A percentile compares a stretch with the other conserved stretches of the same genome.
phyloP scores from a whole-genome alignment of 2,329 filamentous ascomycete genomes.

The Drechslerella dactyloides region DNA sequence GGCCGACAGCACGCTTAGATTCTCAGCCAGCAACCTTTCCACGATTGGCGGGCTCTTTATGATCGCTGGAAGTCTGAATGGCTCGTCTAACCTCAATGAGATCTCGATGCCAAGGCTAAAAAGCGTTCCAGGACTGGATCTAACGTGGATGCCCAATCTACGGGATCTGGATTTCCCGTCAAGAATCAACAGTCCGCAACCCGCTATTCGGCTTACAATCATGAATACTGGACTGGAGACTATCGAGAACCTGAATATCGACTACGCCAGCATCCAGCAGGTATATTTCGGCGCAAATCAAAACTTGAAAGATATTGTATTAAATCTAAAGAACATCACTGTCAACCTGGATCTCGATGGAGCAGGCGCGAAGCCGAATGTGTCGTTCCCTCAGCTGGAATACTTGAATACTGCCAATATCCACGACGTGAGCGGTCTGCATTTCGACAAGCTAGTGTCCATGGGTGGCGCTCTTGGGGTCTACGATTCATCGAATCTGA shows the following conservation, averaged over 20 bases:
- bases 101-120: constrained; percentile 39
- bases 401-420: constrained; percentile 48
- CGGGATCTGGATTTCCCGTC: constrained; percentile 33
- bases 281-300: constrained; percentile 44
- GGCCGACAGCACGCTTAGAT: constrained; percentile 33
- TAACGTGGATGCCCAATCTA: constrained; percentile 34
- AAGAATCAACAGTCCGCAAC: constrained; percentile 35
- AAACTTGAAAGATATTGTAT: constrained; percentile 30
- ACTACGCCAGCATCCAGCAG: constrained; percentile 37
- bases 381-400: constrained; percentile 28
- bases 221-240: constrained; percentile 37
- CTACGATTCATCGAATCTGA: constrained; percentile 31
- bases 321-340: constrained; percentile 27
- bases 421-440: constrained; percentile 27
- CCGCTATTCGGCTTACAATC: constrained; percentile 39
- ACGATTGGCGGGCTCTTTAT: constrained; percentile 43
- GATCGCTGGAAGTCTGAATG: constrained; percentile 27
- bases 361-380: constrained; percentile 19
- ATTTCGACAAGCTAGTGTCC: constrained; percentile 18
- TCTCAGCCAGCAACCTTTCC: constrained; percentile 40
- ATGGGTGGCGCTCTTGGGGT: constrained; percentile 46
- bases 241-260: constrained; percentile 28
- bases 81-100: constrained; percentile 23
- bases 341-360: constrained; percentile 47
- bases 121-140: constrained; percentile 29